Base-by-base conservation (phyloP, 2,329 filamentous ascomycete species). In the Parastagonospora nodorum region DNA sequence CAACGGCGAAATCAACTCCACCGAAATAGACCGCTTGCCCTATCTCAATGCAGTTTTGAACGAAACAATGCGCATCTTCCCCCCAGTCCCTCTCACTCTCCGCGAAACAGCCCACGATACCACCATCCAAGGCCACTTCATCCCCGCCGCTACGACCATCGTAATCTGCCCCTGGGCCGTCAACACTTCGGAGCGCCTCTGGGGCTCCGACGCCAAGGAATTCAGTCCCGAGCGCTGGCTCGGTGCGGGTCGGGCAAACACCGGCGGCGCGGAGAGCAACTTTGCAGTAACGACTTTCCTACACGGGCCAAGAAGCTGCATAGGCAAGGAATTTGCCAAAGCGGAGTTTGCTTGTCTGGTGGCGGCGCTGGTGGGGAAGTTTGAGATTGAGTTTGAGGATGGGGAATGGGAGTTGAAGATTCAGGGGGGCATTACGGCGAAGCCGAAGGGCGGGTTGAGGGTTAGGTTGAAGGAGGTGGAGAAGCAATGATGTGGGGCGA, bases 311-410 rank as follows among this genome's bases (percentile, higher is more conserved):
- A 79, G 92, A 45, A 89, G 87, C 66, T 96, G 92, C 68, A 96
- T 96, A 61, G 92, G 92, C 0, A 83, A 87, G 72, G 80, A 80
- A 2, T 96, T 96, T 74, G 89, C 92, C 0, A 88, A 85, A 68
- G 85, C 88, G 0, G 93, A 97, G 78, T 89, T 96, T 73, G 90
- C 90, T 8, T 93, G 88, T 67, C 75, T 97, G 55, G 69, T 97
- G 40, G 92, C 91, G 16, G 82, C 84, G 8, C 85, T 89, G 80
- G 82, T 93, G 4, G 91, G 91, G 1, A 80, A 84, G 32, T 96
- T 95, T 72, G 82, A 86, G 66, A 82, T 85, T 53, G 82, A 87
- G 68, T 75, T 85, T 68, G 86, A 89, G 63, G 84, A 90, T 74
- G 78, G 50, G 31, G 46, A 50, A 6, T 64, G 78, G 27, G 84